These are phyloP conservation scores for Eucalyptus guilfoylei DNA, from an alignment of 345 rosid species.

Conservation along the genomic window DNA sequence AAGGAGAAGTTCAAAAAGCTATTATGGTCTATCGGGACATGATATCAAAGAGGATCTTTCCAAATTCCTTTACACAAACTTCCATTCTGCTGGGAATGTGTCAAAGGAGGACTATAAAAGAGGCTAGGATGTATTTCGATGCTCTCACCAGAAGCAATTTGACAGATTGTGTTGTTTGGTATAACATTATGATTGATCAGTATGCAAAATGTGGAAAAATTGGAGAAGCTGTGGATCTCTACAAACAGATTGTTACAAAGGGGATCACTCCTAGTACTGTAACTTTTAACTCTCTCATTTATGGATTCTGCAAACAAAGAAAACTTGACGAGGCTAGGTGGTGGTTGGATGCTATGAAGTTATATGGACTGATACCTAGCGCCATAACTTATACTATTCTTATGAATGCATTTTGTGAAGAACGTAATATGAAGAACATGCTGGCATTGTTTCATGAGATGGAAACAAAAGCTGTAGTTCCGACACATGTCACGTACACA, in stretches of 20 bases:
- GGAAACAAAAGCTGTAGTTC: conserved; percentile 20
- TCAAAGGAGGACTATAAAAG: conserved; percentile 32
- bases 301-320: conserved; percentile 38
- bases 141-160: conserved; percentile 22
- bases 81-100: conserved; percentile 48
- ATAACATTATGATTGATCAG: conserved; percentile 61
- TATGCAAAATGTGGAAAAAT: conserved; percentile 42
- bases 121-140: conserved; percentile 50
- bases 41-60: conserved; percentile 28
- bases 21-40: conserved; percentile 37
- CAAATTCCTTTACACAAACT: conserved; percentile 29
- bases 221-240: conserved; percentile 41
- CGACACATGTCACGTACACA: conserved; percentile 52
- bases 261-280: conserved; percentile 42
- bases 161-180: conserved; percentile 29
- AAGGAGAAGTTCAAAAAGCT: conserved; percentile 49
- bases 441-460: conserved; percentile 38
- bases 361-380: conserved; percentile 38
- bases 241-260: conserved; percentile 13
- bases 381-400: conserved; percentile 58
- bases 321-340: conserved; percentile 30
- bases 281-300: conserved; percentile 61
- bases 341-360: conserved; percentile 29
- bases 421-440: conserved; percentile 17
- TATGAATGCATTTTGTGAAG: conserved; percentile 57